Conservation (phyloP, 495 filamentous ascomycete genomes). For the Penicillium atrosanguineum region DNA sequence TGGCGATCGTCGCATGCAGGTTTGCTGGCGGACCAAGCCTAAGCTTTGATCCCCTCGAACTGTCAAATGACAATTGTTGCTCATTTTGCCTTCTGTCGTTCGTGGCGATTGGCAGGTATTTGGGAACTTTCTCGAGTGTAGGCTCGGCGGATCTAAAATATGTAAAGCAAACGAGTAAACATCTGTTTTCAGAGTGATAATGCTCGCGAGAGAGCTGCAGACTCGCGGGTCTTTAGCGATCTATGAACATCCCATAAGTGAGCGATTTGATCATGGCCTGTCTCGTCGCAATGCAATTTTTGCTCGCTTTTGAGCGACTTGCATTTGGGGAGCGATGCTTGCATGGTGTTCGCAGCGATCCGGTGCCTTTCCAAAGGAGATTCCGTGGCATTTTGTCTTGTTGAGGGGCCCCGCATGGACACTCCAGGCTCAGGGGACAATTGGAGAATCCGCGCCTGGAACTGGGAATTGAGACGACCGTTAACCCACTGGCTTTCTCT, state of each 20-base stretch:
- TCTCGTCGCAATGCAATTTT: too few relatives aligned
- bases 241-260: too few relatives aligned
- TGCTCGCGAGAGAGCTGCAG: background rate
- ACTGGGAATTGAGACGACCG: background rate
- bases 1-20: background rate
- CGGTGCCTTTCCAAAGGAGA: background rate
- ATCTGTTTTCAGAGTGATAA: background rate
- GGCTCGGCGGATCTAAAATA: background rate
- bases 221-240: background rate
- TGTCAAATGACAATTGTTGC: background rate
- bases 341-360: background rate
- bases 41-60: background rate
- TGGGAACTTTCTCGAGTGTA: background rate
- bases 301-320: background rate
- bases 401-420: background rate
- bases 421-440: background rate
- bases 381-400: background rate
- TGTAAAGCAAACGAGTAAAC: background rate
- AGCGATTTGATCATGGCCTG: background rate
- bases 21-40: background rate
- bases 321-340: background rate
- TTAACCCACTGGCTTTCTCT: background rate
- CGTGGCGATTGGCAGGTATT: background rate
- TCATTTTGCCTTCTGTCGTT: background rate
- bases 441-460: background rate